A percentile compares a stretch with the other conserved stretches of the same genome.
These are phyloP conservation scores for Quercus suber DNA, from an alignment of 306 rosid species.

Conservation along the genomic window DNA sequence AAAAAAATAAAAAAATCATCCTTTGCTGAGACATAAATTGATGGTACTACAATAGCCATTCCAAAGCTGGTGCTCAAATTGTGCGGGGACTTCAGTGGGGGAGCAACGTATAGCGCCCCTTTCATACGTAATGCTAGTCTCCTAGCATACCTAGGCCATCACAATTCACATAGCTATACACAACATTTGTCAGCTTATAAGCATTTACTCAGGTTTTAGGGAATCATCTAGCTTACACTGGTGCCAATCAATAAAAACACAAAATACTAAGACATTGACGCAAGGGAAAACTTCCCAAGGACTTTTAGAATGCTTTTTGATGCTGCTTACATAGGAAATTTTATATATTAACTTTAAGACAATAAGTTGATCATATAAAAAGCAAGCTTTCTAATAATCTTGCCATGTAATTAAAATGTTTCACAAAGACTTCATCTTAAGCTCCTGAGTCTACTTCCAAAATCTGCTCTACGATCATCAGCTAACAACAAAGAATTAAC, in stretches of 20 bases:
- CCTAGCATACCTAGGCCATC: no score
- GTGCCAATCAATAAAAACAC: no score
- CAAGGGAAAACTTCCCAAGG: neutral
- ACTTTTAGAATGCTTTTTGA: neutral
- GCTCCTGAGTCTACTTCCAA: neutral
- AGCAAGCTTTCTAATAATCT: neutral
- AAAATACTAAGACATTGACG: no score
- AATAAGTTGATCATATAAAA: neutral
- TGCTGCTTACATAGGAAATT: neutral
- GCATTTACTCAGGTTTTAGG: no score
- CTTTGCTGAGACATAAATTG: no score
- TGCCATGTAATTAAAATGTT: neutral
- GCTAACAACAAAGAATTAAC: neutral
- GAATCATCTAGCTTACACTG: no score
- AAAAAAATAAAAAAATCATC: neutral
- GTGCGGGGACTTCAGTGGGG: no score
- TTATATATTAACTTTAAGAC: neutral
- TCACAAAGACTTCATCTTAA: neutral
- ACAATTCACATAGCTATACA: neutral
- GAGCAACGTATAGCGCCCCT: no score
- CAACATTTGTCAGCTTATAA: neutral
- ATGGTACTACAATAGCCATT: no score
- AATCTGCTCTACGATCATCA: neutral
- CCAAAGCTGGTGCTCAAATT: no score
- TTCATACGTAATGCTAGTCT: no score